A percentile compares a stretch with the other conserved stretches of the same genome.
Conservation (phyloP, 305 asterid genomes). For the Solanum hybrid region DNA sequence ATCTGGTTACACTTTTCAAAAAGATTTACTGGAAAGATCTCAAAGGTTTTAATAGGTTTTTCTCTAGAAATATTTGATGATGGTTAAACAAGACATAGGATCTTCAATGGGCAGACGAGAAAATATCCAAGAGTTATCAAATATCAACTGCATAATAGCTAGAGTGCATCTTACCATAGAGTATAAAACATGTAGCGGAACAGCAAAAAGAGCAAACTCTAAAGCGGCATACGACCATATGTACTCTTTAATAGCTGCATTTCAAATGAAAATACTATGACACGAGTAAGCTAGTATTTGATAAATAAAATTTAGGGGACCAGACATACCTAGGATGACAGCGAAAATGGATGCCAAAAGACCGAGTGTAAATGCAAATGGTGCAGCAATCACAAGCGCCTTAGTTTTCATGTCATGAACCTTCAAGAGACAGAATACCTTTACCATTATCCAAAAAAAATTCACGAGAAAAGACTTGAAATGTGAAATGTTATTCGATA, state of each 20-base stretch:
- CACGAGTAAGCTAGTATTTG: not conserved
- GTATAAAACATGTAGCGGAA: conserved; percentile 51
- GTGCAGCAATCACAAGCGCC: conserved; percentile 67
- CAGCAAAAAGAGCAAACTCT: conserved; percentile 66
- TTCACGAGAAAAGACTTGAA: not conserved
- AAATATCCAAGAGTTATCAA: not conserved
- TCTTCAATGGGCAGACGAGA: not conserved
- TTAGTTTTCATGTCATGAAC: conserved; percentile 44
- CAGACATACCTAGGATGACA: conserved; percentile 46
- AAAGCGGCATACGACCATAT: conserved; percentile 80
- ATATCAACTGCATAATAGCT: not conserved
- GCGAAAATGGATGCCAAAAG: conserved; percentile 63
- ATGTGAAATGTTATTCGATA: not conserved
- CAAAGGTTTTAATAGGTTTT: not conserved
- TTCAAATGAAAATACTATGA: conserved; percentile 2
- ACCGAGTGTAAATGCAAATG: conserved; percentile 77
- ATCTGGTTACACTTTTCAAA: not conserved
- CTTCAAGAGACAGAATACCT: conserved; percentile 28
- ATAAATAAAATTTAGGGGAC: not conserved
- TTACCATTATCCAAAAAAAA: not conserved
- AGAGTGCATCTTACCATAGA: conserved; percentile 42
- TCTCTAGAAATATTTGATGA: not conserved
- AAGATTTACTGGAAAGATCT: not conserved
- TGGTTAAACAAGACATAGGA: not conserved
- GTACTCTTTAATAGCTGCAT: conserved; percentile 70